Evolutionary conservation across 2,329 filamentous ascomycete species (phyloP).

Genomic region (Verticillium nonalfalfae): DNA sequence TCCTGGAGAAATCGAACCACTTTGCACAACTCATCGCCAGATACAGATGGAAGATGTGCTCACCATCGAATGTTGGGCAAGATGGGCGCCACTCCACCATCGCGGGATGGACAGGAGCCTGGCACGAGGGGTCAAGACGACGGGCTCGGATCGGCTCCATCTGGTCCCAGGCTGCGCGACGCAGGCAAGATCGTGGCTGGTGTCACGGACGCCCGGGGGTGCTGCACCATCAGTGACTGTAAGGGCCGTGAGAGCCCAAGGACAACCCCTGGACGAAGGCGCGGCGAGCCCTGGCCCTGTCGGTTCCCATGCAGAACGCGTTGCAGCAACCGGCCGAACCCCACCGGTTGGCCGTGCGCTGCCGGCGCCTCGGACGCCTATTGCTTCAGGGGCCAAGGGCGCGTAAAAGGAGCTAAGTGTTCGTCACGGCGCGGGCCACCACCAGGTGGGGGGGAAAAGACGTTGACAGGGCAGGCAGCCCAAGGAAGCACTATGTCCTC

Average conservation of each 20-base stretch:
- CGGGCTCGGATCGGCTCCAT: not conserved
- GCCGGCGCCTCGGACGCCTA: conserved; percentile 6
- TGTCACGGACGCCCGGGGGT: conserved; percentile 1
- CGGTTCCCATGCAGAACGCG: conserved; percentile 31
- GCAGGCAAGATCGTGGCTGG: not conserved
- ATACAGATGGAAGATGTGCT: conserved; percentile 9
- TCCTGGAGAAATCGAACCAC: conserved; percentile 20
- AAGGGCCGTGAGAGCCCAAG: not conserved
- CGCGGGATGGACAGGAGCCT: not conserved
- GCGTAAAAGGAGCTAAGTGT: conserved; percentile 22
- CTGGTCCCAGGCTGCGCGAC: not conserved
- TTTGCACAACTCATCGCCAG: conserved; percentile 14
- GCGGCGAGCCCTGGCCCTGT: conserved; percentile 27
- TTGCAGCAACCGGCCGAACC: conserved; percentile 25
- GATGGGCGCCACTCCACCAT: not conserved
- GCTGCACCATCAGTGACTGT: not conserved
- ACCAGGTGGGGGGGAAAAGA: not conserved
- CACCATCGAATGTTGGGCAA: conserved; percentile 19
- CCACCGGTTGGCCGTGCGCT: conserved; percentile 27
- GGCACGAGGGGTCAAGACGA: not conserved
- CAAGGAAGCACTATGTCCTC: not conserved
- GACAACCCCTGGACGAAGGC: conserved; percentile 16
- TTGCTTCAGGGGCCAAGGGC: conserved; percentile 25
- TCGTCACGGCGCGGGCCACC: not conserved
- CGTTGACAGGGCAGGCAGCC: not conserved